These are phyloP conservation scores for Cystobasidium onofrii DNA, from an alignment of 768 basidiomycete species.

Conservation along the genomic window DNA sequence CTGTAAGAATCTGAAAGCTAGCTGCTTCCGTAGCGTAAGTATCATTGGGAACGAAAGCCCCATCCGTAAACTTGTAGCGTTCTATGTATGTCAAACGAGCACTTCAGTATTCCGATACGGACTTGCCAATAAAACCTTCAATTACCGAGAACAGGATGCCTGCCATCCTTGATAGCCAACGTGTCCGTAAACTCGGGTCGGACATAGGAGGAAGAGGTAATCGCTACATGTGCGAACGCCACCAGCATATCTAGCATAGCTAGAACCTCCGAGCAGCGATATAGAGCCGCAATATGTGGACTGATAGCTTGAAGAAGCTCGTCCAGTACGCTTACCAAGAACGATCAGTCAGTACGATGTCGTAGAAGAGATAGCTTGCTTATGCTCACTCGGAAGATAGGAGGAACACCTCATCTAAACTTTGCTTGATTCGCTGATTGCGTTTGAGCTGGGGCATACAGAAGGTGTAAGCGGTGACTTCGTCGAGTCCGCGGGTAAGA, in stretches of 20 bases:
- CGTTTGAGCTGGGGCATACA: slow-evolving; percentile 37
- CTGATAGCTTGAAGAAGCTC: slow-evolving; percentile 44
- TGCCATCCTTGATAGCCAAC: slow-evolving; percentile 30
- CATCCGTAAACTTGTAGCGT: slow-evolving; percentile 12
- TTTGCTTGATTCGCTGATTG: slow-evolving; percentile 73
- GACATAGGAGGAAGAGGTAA: background rate
- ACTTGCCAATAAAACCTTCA: background rate
- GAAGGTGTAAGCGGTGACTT: too few relatives aligned
- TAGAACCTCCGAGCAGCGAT: slow-evolving; percentile 84
- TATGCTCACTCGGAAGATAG: slow-evolving; percentile 66
- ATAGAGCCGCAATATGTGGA: slow-evolving; percentile 65
- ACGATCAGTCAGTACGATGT: background rate
- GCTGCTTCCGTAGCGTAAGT: slow-evolving; percentile 76
- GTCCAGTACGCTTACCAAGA: background rate
- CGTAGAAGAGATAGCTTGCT: too few relatives aligned
- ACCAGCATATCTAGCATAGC: slow-evolving; percentile 82
- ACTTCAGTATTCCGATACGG: background rate
- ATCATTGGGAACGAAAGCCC: slow-evolving; percentile 72
- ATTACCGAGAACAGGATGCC: slow-evolving; percentile 31
- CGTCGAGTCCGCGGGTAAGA: too few relatives aligned
- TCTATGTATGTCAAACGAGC: slow-evolving; percentile 48
- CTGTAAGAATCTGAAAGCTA: slow-evolving; percentile 69
- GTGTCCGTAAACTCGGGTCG: slow-evolving; percentile 36
- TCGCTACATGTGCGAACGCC: slow-evolving; percentile 42
- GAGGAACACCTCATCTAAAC: slow-evolving; percentile 77